Base-by-base conservation (phyloP, 768 basidiomycete genomes). In the Lactifluus rugatus region DNA sequence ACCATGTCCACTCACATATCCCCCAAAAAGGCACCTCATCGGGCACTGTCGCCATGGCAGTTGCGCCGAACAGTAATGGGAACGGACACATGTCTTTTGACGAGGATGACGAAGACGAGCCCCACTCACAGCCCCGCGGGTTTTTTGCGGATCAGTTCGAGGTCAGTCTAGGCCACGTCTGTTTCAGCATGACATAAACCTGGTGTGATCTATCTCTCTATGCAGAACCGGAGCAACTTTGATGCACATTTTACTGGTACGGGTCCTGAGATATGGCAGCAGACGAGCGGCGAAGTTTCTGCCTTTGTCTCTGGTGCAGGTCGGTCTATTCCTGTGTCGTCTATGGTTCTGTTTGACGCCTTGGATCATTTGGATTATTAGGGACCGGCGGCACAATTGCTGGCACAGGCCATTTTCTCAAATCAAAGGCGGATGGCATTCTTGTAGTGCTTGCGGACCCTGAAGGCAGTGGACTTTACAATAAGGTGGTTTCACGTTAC, bases 91-190 rank as follows among this genome's bases (percentile, higher is more conserved):
- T 51, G 6, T 49, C 65, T 2, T 57, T 66, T 42, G 62, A 70
- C 34, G 74, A 78, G 2, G 68, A 70, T 31, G 74, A 78, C 2
- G 68, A 70, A 26, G 75, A 73, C 47, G 76, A 78, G 42, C 70
- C 80, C 23, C 60, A 73, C 17, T 70, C 66, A 50, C 77, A 78
- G 65, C 87, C 89, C 3, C 75, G 89, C 61, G 95, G 93, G 0
- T 89, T 86, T 72, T 99, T 98, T 66, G 92, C 93, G 4, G 93
- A 99, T 69, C 96, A 99, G 71, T 98, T 99, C 58, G 95, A 97
- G 71, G 81, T 81, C 41, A 34, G 57, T 13, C 17, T 47, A 14
- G 14, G 16, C 16, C 25, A 31, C 32, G 5, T 42, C 19, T 42
- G 6, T 14, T 32, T 31, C 37, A 8, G 17, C 5, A 23, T 25